A percentile compares a stretch with the other conserved stretches of the same genome.
Evolutionary conservation across 257 asterid species (phyloP).

Genomic region (Paraleonurus japonicus): DNA sequence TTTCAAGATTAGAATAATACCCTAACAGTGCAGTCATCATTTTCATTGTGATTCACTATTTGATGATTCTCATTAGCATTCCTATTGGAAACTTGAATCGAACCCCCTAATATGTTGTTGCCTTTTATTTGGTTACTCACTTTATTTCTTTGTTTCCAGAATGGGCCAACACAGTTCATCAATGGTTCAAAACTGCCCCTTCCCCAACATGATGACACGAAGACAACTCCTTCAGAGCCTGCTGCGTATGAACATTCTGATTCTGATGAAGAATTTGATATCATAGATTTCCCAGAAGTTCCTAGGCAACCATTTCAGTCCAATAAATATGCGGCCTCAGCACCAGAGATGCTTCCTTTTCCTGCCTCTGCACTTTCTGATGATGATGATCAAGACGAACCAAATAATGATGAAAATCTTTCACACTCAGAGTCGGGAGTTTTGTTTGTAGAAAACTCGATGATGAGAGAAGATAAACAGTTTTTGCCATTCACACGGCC

Average conservation of each 20-base stretch:
- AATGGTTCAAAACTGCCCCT: constrained; percentile 54
- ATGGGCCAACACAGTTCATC: constrained; percentile 65
- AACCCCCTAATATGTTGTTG: not conserved
- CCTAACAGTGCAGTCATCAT: not conserved
- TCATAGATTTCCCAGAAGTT: constrained; percentile 74
- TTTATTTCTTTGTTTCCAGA: constrained; percentile 41
- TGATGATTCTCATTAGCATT: not conserved
- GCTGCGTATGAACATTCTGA: constrained; percentile 39
- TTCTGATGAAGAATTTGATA: constrained; percentile 57
- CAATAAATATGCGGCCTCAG: constrained; percentile 37
- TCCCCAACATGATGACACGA: constrained; percentile 45
- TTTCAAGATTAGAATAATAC: too few species aligned
- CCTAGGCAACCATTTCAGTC: constrained; percentile 60
- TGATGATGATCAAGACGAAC: constrained; percentile 46
- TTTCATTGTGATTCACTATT: not conserved
- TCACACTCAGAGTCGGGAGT: constrained; percentile 1
- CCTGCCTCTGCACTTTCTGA: constrained; percentile 72
- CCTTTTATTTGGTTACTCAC: constrained; percentile 9
- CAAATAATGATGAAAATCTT: constrained; percentile 29
- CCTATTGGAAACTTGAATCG: not conserved
- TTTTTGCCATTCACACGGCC: constrained; percentile 61
- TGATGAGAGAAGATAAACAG: constrained; percentile 38
- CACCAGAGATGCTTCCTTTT: constrained; percentile 81
- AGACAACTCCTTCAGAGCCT: constrained; percentile 38
- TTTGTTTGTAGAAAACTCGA: not conserved